A percentile compares a stretch with the other conserved stretches of the same genome.
phyloP scores from a whole-genome alignment of 116 monocot species.

The Dioscorea cayenensis region DNA sequence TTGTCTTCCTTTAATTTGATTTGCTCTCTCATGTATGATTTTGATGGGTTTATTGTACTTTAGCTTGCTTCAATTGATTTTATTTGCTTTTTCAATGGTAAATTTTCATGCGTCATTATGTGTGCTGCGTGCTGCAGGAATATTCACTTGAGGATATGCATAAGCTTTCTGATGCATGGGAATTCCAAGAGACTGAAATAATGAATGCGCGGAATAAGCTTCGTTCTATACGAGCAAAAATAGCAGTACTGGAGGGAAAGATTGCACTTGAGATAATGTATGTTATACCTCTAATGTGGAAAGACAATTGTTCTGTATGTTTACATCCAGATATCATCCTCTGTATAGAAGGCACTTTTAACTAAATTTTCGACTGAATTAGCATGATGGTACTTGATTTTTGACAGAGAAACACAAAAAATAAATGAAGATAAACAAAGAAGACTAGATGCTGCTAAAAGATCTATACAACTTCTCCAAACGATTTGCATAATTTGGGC shows the following conservation, averaged over 20 bases:
- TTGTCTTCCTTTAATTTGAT: neutral
- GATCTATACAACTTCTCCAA: constrained; percentile 31
- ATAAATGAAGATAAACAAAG: constrained; percentile 50
- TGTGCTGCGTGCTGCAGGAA: constrained; percentile 32
- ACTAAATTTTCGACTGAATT: neutral
- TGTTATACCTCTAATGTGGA: neutral
- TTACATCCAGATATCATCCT: neutral
- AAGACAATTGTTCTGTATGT: neutral
- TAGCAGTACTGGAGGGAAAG: constrained; percentile 72
- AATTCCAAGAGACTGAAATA: constrained; percentile 79
- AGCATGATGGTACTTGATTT: neutral
- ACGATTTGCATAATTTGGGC: constrained; percentile 61
- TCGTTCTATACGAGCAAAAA: constrained; percentile 51
- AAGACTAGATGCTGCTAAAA: constrained; percentile 48
- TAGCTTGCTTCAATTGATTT: neutral
- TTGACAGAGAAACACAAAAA: constrained; percentile 54
- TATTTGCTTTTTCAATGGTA: too few species aligned
- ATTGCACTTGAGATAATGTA: constrained; percentile 65
- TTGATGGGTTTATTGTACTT: neutral
- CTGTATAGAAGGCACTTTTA: neutral
- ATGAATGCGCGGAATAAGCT: constrained; percentile 59
- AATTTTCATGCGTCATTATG: neutral
- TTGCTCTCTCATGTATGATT: neutral
- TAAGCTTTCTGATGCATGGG: constrained; percentile 72
- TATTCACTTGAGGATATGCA: constrained; percentile 27